Percentiles rank a stretch among this genome's conserved stretches.
Conservation (phyloP, 805 yeast species). For the Wickerhamiella alocasiicola region DNA sequence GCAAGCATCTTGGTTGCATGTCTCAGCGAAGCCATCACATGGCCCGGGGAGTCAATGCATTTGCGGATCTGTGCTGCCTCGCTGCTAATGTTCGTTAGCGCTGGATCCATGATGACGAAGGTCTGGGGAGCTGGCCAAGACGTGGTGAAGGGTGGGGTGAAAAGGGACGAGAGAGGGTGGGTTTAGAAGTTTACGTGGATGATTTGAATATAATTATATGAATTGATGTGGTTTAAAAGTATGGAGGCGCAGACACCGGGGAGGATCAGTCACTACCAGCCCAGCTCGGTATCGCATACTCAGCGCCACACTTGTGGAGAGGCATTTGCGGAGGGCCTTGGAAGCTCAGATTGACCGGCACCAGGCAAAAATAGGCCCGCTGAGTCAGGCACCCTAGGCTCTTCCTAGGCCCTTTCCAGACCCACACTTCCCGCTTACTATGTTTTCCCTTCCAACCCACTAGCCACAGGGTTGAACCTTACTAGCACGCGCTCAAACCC, state of each 20-base stretch:
- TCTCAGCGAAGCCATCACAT: conserved; percentile 75
- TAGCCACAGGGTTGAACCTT: too few species aligned
- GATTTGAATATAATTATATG: too few species aligned
- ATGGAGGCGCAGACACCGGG: not conserved
- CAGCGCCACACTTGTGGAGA: too few species aligned
- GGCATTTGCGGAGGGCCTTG: too few species aligned
- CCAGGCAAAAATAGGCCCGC: too few species aligned
- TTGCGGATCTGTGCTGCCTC: conserved; percentile 68
- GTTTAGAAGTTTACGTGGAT: not conserved
- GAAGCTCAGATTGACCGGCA: too few species aligned
- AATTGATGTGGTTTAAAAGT: not conserved
- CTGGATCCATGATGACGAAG: conserved; percentile 10
- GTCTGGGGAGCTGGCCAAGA: not conserved
- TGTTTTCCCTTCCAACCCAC: too few species aligned
- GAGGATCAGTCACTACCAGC: not conserved
- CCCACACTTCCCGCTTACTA: too few species aligned
- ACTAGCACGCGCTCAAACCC: too few species aligned
- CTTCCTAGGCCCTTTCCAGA: too few species aligned
- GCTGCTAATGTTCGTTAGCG: conserved; percentile 36
- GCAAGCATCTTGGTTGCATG: conserved; percentile 73
- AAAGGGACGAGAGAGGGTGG: not conserved
- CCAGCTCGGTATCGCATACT: too few species aligned
- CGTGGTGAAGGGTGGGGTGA: not conserved
- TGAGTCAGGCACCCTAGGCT: too few species aligned
- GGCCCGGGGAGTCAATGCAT: conserved; percentile 52